Evolutionary conservation across 202 grass and related monocot genomes (phyloP), one percentile per base, ranked within the genome.

Genomic region (Musa balbisiana): DNA sequence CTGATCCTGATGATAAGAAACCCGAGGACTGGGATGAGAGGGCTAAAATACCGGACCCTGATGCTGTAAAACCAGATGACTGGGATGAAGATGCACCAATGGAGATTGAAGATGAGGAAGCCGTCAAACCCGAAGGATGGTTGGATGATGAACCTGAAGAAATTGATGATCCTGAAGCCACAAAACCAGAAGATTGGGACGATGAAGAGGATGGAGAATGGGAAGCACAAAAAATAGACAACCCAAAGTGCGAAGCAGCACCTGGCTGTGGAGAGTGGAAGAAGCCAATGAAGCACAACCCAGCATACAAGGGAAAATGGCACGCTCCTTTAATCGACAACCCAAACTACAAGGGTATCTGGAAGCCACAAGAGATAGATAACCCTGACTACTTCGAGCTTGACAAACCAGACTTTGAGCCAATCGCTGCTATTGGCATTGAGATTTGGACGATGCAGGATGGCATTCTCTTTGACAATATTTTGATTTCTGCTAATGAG

Each of bases 101-200:
- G 26, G 73, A 74, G 3, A 74, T 60, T 59, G 73, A 74, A 60
- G 73, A 74, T 25, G 24, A 60, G 53, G 73, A 74, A 33, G 73
- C 73, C 3, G 24, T 74, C 16, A 74, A 74, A 19, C 73, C 73
- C 2, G 73, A 74, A 59, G 73, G 53, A 33, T 74, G 73, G 73
- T n/a, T 74, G 73, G 73, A 74, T 74, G 73, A 74, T 74, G 73
- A 74, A 59, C 73, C 73, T 20, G 73, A 74, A 10, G 73, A 74
- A 49, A 55, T 74, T 74, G 73, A 74, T 74, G 73, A 74, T 59
- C 73, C 73, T 74, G 73, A 74, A 58, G 53, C 73, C 24, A 49
- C 53, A 53, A 74, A 74, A n/a, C 73, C 73, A 25, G 73, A 74
- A 74, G 73, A 74, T 74, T 74, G 73, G 73, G 73, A 74, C 11